These are phyloP conservation scores for Alternaria conjuncta DNA, from an alignment of 2,329 filamentous ascomycete species.

Conservation along the genomic window DNA sequence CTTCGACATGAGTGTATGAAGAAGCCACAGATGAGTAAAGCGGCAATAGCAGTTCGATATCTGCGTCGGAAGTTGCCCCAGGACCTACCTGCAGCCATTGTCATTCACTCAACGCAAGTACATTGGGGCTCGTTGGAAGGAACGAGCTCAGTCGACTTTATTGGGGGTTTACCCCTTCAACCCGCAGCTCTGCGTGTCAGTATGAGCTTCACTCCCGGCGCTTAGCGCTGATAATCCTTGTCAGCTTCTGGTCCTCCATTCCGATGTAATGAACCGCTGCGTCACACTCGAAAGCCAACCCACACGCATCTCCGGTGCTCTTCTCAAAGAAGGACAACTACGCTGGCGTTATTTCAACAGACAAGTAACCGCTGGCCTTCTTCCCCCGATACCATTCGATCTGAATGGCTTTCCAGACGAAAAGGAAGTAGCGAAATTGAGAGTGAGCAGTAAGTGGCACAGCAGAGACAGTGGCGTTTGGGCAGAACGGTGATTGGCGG, in stretches of 20 bases:
- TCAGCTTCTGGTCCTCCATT: not conserved
- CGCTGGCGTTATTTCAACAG: not conserved
- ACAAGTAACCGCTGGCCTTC: not conserved
- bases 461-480: not conserved
- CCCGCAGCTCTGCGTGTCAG: not conserved
- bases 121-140: not conserved
- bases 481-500: not conserved
- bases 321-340: not conserved
- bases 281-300: not conserved
- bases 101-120: not conserved
- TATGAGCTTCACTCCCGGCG: not conserved
- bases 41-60: not conserved
- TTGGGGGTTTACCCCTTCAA: not conserved
- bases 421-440: not conserved
- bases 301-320: not conserved
- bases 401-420: not conserved
- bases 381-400: not conserved
- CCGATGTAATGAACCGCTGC: not conserved
- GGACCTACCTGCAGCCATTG: not conserved
- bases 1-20: conserved; percentile 1
- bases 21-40: conserved; percentile 2
- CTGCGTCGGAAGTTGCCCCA: conserved; percentile 2
- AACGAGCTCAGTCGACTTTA: not conserved
- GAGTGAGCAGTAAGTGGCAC: not conserved
- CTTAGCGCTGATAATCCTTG: not conserved